Conservation (phyloP, 2,329 filamentous ascomycete species). For the Cladophialophora yegresii region DNA sequence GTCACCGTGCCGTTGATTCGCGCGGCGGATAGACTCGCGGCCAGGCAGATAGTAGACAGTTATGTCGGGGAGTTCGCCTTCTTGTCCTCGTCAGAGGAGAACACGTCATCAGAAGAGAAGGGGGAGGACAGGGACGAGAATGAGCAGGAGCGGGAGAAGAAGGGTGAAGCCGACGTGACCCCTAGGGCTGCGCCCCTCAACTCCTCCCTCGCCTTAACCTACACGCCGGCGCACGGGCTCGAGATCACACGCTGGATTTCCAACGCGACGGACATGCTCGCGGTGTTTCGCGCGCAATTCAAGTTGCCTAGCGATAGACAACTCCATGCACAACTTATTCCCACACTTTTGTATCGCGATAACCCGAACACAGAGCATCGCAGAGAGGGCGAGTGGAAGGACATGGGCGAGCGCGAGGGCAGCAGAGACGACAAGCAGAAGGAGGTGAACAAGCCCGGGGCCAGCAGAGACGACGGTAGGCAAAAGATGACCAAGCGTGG, state of each 20-base stretch:
- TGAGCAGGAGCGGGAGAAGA: too few species aligned
- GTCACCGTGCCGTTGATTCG: conserved; percentile 32
- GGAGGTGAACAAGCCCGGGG: not conserved
- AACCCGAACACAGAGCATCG: too few species aligned
- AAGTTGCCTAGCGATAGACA: not conserved
- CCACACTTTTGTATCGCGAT: conserved; percentile 29
- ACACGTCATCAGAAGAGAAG: too few species aligned
- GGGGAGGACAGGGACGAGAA: too few species aligned
- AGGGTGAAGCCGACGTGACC: too few species aligned
- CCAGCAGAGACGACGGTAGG: too few species aligned
- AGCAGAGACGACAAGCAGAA: conserved; percentile 3
- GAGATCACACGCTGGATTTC: conserved; percentile 28
- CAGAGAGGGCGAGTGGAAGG: too few species aligned
- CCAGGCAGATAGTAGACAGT: conserved; percentile 15
- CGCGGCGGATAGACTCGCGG: conserved; percentile 32
- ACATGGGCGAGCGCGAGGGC: conserved; percentile 37
- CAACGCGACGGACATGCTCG: conserved; percentile 31
- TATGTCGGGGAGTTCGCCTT: conserved; percentile 25
- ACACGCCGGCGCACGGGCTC: conserved; percentile 33
- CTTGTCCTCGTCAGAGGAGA: not conserved
- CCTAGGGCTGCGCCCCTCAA: conserved; percentile 20
- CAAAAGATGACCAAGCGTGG: too few species aligned
- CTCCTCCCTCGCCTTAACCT: conserved; percentile 28
- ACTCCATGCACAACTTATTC: conserved; percentile 26
- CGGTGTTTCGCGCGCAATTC: conserved; percentile 18